Conservation (phyloP, 78 protist genomes). For the Dictyostelium brefeldianum region DNA sequence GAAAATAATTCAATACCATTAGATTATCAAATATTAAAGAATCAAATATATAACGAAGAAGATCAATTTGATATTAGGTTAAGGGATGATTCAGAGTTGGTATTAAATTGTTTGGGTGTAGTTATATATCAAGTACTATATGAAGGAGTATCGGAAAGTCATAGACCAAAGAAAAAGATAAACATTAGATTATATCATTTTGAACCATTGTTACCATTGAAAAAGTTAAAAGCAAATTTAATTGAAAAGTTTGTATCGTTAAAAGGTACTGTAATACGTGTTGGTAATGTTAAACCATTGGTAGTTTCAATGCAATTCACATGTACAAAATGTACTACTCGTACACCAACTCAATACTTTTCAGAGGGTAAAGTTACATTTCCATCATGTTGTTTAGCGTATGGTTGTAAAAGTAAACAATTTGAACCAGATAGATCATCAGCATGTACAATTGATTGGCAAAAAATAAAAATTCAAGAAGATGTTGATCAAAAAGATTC, state of each 20-base stretch:
- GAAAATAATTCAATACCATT: slow-evolving; percentile 49
- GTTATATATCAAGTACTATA: slow-evolving; percentile 36
- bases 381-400: slow-evolving; percentile 52
- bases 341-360: slow-evolving; percentile 17
- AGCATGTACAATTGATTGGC: slow-evolving; percentile 93
- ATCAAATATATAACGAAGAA: slow-evolving; percentile 6
- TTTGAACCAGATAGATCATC: slow-evolving; percentile 79
- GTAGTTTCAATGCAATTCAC: slow-evolving; percentile 81
- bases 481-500: slow-evolving; percentile 81
- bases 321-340: slow-evolving; percentile 9
- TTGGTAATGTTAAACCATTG: slow-evolving; percentile 90
- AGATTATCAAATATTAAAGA: slow-evolving; percentile 31
- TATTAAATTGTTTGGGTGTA: slow-evolving; percentile 75
- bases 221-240: slow-evolving; percentile 15
- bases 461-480: slow-evolving; percentile 93
- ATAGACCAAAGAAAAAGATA: slow-evolving; percentile 53
- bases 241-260: slow-evolving; percentile 87
- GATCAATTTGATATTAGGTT: slow-evolving; percentile 38
- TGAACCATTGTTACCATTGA: slow-evolving; percentile 6
- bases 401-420: slow-evolving; percentile 72
- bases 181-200: slow-evolving; percentile 35
- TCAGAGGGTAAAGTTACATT: slow-evolving; percentile 27
- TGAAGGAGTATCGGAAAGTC: neutral
- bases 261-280: slow-evolving; percentile 96
- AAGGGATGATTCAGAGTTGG: slow-evolving; percentile 65